Evolutionary conservation across 257 asterid species (phyloP).

Genomic region (Salvia hispanica): DNA sequence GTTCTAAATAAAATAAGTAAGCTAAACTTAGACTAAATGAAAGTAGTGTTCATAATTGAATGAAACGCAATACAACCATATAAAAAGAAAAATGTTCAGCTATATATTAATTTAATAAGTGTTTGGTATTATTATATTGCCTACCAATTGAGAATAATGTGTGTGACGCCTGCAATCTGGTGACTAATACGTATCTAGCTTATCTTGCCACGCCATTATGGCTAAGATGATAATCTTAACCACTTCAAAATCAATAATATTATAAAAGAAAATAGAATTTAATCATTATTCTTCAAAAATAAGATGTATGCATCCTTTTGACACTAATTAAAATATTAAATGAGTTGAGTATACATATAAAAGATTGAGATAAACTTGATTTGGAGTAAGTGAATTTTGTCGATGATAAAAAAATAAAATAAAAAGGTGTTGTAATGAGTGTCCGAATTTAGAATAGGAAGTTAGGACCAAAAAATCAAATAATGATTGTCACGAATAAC

Average conservation of each 20-base stretch:
- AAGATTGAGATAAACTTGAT: not conserved
- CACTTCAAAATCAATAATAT: not conserved
- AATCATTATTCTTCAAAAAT: too few species aligned
- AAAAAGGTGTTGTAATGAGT: not conserved
- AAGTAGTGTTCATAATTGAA: too few species aligned
- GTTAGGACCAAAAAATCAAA: not conserved
- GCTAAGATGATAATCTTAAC: slow-evolving; percentile 22
- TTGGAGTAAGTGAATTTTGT: not conserved
- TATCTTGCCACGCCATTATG: slow-evolving; percentile 35
- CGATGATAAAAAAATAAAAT: not conserved
- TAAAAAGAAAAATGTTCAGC: too few species aligned
- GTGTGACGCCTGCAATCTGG: slow-evolving; percentile 20
- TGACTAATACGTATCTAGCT: slow-evolving; percentile 23
- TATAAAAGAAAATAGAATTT: not conserved
- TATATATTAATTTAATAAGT: not conserved
- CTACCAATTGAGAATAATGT: slow-evolving; percentile 8
- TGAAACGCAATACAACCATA: too few species aligned
- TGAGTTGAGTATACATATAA: too few species aligned
- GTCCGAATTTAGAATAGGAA: not conserved
- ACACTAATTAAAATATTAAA: too few species aligned
- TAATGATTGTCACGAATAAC: slow-evolving; percentile 21
- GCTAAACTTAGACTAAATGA: too few species aligned
- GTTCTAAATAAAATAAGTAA: not conserved
- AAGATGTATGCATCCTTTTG: too few species aligned
- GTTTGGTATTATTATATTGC: slow-evolving; percentile 1